Percentiles rank a stretch among this genome's conserved stretches.
Evolutionary conservation across 2,329 filamentous ascomycete genomes (phyloP).

Genomic region (Gaeumannomyces tritici): DNA sequence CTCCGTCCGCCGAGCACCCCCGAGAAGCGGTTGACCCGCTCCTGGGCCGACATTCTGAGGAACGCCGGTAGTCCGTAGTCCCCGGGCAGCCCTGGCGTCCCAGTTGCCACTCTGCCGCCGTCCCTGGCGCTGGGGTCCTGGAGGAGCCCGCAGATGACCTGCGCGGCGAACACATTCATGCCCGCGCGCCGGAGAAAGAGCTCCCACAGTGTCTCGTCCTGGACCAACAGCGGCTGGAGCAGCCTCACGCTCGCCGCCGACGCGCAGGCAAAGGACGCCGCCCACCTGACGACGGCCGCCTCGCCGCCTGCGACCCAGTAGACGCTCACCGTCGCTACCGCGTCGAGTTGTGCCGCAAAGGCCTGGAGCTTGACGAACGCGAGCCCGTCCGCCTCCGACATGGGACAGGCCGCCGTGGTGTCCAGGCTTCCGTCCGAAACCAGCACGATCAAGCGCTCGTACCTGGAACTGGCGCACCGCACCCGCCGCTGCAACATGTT

Average conservation of each 20-base stretch:
- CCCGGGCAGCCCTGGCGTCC: background rate
- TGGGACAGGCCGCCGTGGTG: slow-evolving; percentile 25
- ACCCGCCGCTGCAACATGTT: slow-evolving; percentile 47
- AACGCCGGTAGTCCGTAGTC: slow-evolving; percentile 40
- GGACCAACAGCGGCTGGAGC: slow-evolving; percentile 22
- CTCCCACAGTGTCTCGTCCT: slow-evolving; percentile 59
- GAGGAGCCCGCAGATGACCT: slow-evolving; percentile 45
- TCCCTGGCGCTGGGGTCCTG: slow-evolving; percentile 8
- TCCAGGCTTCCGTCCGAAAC: slow-evolving; percentile 43
- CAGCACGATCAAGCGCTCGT: slow-evolving; percentile 59
- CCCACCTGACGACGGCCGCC: slow-evolving; percentile 43
- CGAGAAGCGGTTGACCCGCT: slow-evolving; percentile 41
- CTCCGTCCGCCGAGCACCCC: slow-evolving; percentile 41
- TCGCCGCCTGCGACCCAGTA: slow-evolving; percentile 41
- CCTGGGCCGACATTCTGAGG: slow-evolving; percentile 40
- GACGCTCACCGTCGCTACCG: slow-evolving; percentile 27
- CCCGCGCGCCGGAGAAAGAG: slow-evolving; percentile 55
- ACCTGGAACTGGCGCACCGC: slow-evolving; percentile 41
- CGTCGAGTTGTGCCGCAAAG: slow-evolving; percentile 33
- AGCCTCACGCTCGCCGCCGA: slow-evolving; percentile 13
- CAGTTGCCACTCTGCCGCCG: background rate
- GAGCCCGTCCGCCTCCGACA: slow-evolving; percentile 29
- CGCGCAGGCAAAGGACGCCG: slow-evolving; percentile 36
- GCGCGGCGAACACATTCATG: slow-evolving; percentile 63
- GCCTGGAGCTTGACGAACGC: slow-evolving; percentile 39